Base-by-base conservation (phyloP, 2,329 filamentous ascomycete species). In the Juglanconis sp. region DNA sequence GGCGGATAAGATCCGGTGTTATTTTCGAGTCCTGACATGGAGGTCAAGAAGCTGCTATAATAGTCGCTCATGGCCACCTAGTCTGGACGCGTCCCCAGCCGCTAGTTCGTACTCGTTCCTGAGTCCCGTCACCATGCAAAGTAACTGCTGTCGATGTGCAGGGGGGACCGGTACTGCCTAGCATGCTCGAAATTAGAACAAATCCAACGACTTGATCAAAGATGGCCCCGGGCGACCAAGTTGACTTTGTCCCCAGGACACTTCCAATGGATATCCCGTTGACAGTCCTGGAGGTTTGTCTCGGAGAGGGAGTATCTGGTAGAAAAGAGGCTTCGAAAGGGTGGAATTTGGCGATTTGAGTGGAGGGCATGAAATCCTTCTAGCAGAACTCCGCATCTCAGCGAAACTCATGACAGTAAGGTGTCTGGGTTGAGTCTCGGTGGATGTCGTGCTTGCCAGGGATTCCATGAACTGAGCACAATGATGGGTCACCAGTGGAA, bases 31-130 rank as follows among this genome's bases (percentile, higher is more conserved):
- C 78, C 80, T 60, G 78, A 75, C 76, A 82, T 79, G 38, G 81
- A 81, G 65, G 81, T 77, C 58, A 84, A 73, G 66, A 84, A 84
- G 64, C 80, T 78, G 54, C 81, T 79, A 65, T 85, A 85, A 68
- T 82, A 83, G 64, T 84, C 81, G 68, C 78, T 79, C 83, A 86
- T 86, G 60, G 64, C 66, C 59, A 40, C 53, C 50, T 54, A 9
- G 4, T 36, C n/a, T 46, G 36, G 13, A 15, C 8, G n/a, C 10
- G 30, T 17, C 38, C 8, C 34, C 30, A 31, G 11, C 6, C 44
- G 13, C 15, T 6, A 47, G 13, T 17, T 34, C 8, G 30, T 34
- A 7, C 15, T 55, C 34, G 7, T 34, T 30, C 1, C 9, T 10
- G n/a, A 15, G 36, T 7, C 24, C 31, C 5, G 34, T 11, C 13